These are phyloP conservation scores for Carnegiea gigantea DNA, from an alignment of 179 eudicot genomes.

Conservation along the genomic window DNA sequence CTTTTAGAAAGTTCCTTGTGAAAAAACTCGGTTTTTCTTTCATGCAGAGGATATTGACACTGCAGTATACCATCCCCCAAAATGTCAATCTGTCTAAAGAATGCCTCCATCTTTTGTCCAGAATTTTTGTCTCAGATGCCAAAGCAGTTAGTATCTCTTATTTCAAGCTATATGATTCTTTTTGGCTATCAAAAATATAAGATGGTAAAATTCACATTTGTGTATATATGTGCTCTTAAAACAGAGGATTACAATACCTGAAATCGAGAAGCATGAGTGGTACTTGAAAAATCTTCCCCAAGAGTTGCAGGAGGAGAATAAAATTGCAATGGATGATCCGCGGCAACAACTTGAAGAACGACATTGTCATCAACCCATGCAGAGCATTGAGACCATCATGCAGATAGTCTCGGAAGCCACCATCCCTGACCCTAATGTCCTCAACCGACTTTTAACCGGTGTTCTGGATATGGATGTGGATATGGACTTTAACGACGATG, in stretches of 20 bases:
- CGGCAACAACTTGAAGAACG: constrained; percentile 41
- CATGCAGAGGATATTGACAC: not conserved
- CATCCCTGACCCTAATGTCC: constrained; percentile 48
- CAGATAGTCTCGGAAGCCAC: constrained; percentile 84
- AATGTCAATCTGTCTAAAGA: constrained; percentile 9
- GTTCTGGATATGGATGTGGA: constrained; percentile 34
- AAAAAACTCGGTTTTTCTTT: not conserved
- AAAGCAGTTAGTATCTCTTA: not conserved
- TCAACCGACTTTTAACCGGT: constrained; percentile 19
- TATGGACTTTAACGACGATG: not conserved
- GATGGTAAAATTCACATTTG: not conserved
- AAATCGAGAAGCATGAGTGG: constrained; percentile 66
- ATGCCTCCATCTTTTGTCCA: constrained; percentile 10
- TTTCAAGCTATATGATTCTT: too few relatives aligned
- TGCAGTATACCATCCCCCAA: constrained; percentile 5
- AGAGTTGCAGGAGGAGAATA: constrained; percentile 55
- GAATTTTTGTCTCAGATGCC: constrained; percentile 3
- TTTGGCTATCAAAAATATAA: too few relatives aligned
- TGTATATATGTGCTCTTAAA: not conserved
- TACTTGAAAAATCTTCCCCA: constrained; percentile 68
- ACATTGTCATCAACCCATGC: constrained; percentile 70
- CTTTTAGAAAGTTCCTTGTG: not conserved
- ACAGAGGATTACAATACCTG: constrained; percentile 75
- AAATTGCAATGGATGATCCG: constrained; percentile 29
- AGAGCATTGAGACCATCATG: constrained; percentile 66